A percentile compares a stretch with the other conserved stretches of the same genome.
Evolutionary conservation across 768 basidiomycete species (phyloP).

Genomic region (Termitomyces sp.): DNA sequence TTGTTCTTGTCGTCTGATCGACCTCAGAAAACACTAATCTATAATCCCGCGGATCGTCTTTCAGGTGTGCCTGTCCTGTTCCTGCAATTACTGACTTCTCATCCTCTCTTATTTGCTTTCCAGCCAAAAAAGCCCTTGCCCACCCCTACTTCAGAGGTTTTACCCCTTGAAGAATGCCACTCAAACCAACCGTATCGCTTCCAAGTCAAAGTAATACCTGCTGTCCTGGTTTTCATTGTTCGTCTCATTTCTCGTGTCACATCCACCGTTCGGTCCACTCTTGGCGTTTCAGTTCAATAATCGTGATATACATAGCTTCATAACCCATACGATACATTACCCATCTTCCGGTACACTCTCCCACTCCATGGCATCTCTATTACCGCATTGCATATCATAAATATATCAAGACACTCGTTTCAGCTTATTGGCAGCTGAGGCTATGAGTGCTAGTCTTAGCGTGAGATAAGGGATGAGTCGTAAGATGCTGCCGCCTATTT

Average conservation of each 20-base stretch:
- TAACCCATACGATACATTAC: conserved; percentile 7
- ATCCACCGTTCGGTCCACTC: not conserved
- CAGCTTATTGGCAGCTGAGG: not conserved
- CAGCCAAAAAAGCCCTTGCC: conserved; percentile 52
- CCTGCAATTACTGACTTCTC: conserved; percentile 5
- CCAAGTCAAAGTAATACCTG: conserved; percentile 5
- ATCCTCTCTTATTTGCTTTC: conserved; percentile 38
- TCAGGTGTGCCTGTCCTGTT: conserved; percentile 58
- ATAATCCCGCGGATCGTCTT: conserved; percentile 88
- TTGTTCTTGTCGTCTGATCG: not conserved
- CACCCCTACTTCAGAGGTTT: conserved; percentile 48
- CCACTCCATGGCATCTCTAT: conserved; percentile 5
- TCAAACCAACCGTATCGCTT: not conserved
- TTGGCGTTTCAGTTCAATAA: conserved; percentile 5
- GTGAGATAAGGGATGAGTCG: no score
- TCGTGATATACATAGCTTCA: conserved; percentile 1
- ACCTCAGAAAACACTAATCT: conserved; percentile 61
- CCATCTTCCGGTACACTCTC: not conserved
- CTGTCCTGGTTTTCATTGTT: conserved; percentile 8
- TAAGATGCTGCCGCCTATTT: no score
- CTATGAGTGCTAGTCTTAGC: not conserved
- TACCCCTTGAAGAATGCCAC: conserved; percentile 17
- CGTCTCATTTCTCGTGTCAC: not conserved
- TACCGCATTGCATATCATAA: conserved; percentile 12
- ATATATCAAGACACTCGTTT: conserved; percentile 2